Evolutionary conservation across 352 stramenopile species (phyloP).

Genomic region (Thraustochytrium sp.): DNA sequence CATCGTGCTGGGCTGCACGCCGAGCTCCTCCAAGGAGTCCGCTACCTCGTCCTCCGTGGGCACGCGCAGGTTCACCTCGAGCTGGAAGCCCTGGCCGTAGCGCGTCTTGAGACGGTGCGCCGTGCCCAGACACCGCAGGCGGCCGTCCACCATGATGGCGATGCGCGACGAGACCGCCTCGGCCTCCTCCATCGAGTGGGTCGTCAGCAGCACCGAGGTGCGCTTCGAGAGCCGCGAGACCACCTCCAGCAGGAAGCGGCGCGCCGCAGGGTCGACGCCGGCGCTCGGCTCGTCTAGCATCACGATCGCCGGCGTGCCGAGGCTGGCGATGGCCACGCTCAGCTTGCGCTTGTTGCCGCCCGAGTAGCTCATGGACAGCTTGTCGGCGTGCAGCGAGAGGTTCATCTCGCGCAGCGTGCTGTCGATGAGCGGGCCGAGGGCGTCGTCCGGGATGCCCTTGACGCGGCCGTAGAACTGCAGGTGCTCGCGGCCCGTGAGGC

Average conservation of each 20-base stretch:
- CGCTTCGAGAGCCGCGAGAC: slow-evolving; percentile 26
- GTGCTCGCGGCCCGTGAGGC: slow-evolving; percentile 83
- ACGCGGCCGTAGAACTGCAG: slow-evolving; percentile 76
- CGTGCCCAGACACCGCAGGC: slow-evolving; percentile 56
- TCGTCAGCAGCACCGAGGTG: slow-evolving; percentile 71
- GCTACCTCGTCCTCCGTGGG: slow-evolving; percentile 47
- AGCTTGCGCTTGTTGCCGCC: slow-evolving; percentile 55
- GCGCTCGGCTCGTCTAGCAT: slow-evolving; percentile 81
- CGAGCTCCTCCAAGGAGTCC: slow-evolving; percentile 18
- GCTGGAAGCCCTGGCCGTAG: slow-evolving; percentile 55
- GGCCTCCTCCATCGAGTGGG: slow-evolving; percentile 92
- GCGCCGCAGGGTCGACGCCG: slow-evolving; percentile 59
- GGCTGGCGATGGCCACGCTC: slow-evolving; percentile 88
- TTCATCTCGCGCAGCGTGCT: slow-evolving; percentile 72
- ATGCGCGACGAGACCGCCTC: slow-evolving; percentile 87
- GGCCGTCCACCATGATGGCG: slow-evolving; percentile 79
- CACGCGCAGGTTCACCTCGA: slow-evolving; percentile 68
- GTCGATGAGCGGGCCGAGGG: slow-evolving; percentile 60
- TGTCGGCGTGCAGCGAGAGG: slow-evolving; percentile 53
- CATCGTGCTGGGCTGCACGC: neutral
- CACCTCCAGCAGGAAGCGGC: neutral
- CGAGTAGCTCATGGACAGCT: slow-evolving; percentile 40
- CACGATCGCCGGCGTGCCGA: slow-evolving; percentile 83
- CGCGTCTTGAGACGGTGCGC: slow-evolving; percentile 55
- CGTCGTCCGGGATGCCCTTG: slow-evolving; percentile 62